phyloP scores from a whole-genome alignment of 352 stramenopile genomes.

The Globisporangium spinosum region DNA sequence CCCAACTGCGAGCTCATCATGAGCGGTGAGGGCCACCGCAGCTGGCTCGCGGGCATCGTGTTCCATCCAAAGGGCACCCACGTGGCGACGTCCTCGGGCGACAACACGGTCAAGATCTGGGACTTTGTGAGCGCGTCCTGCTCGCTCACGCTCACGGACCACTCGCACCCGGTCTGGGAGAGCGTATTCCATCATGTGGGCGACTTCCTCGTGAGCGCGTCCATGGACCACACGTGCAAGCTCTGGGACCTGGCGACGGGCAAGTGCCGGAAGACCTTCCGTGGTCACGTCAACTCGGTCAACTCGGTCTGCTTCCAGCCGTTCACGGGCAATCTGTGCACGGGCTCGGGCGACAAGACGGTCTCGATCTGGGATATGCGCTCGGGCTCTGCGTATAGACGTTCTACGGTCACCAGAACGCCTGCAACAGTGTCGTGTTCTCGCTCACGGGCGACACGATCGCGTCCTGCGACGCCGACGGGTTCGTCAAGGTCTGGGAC shows the following conservation, averaged over 20 bases:
- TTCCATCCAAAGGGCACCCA: constrained; percentile 92
- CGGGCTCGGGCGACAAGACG: constrained; percentile 93
- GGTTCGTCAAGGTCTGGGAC: constrained; percentile 94
- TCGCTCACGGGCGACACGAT: constrained; percentile 87
- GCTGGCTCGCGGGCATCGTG: constrained; percentile 88
- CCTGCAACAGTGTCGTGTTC: constrained; percentile 89
- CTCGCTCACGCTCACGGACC: constrained; percentile 88
- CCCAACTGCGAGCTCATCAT: constrained; percentile 93
- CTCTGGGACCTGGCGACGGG: constrained; percentile 91
- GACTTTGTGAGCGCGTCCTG: constrained; percentile 90
- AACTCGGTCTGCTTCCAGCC: constrained; percentile 93
- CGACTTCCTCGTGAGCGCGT: constrained; percentile 90
- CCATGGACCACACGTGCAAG: constrained; percentile 93
- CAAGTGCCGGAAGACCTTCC: constrained; percentile 90
- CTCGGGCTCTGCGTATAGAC: constrained; percentile 89
- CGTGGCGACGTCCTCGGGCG: constrained; percentile 88
- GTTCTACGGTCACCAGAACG: constrained; percentile 95
- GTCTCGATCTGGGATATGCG: constrained; percentile 95
- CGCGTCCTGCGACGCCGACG: constrained; percentile 91
- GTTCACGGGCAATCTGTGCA: constrained; percentile 92
- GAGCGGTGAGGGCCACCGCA: constrained; percentile 91
- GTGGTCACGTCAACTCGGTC: constrained; percentile 93
- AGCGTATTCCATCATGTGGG: constrained; percentile 91
- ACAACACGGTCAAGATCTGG: constrained; percentile 95
- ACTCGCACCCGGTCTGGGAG: constrained; percentile 93